Evolutionary conservation across 2,329 filamentous ascomycete species (phyloP).

Genomic region (Xylaria sp.): DNA sequence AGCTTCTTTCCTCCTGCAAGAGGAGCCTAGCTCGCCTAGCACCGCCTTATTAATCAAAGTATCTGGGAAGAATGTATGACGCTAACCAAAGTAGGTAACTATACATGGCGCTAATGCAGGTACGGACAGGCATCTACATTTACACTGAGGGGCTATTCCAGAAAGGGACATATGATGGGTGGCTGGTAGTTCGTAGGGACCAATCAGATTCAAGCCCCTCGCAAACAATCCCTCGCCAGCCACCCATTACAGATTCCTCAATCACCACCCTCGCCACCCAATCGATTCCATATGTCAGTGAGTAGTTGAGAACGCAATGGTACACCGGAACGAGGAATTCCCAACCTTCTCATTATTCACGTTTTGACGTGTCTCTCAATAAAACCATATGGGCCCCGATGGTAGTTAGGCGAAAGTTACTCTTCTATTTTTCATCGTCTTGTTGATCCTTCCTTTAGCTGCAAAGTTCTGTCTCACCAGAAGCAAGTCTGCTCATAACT

Average conservation of each 20-base stretch:
- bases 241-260: conserved; percentile 16
- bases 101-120: conserved; percentile 28
- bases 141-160: not conserved
- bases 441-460: conserved; percentile 34
- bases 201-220: conserved; percentile 27
- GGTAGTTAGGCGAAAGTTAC: conserved; percentile 19
- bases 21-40: too few relatives aligned
- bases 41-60: too few relatives aligned
- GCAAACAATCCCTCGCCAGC: conserved; percentile 27
- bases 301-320: not conserved
- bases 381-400: conserved; percentile 28
- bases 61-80: not conserved
- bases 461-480: conserved; percentile 18
- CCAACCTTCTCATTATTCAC: conserved; percentile 39
- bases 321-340: conserved; percentile 1
- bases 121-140: conserved; percentile 14
- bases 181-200: conserved; percentile 24
- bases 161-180: conserved; percentile 11
- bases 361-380: conserved; percentile 58
- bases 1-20: not conserved
- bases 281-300: not conserved
- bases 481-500: conserved; percentile 11
- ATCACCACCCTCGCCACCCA: conserved; percentile 9
- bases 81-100: conserved; percentile 6
- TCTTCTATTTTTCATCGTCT: conserved; percentile 15